Base-by-base conservation (phyloP, 2,329 filamentous ascomycete genomes). In the Grosmannia serpens region DNA sequence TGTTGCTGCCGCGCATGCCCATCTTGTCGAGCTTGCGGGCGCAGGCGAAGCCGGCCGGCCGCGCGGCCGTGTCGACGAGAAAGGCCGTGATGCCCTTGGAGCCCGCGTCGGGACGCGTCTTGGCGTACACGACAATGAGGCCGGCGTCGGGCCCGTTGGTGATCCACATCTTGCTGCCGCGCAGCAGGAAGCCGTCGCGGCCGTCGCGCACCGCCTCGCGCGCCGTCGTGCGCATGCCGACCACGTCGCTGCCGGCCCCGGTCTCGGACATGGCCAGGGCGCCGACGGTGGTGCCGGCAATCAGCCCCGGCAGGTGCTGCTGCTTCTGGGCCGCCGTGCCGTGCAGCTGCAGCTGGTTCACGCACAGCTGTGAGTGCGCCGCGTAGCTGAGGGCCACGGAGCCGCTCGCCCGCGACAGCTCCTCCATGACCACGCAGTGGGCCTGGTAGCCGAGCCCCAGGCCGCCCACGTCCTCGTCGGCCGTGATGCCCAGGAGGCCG, bases 81-180 rank as follows among this genome's bases (percentile, higher is more conserved):
- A 97, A 96, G 9, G 92, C 92, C 1, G 92, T 96, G 70, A 99
- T 96, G 59, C 94, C 94, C 74, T 92, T 95, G 63, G 87, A 89
- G 1, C 77, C 90, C 61, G 82, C 85, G 15, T 86, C 81, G 1
- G 91, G 91, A 59, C 86, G 81, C 1, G 92, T 96, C 78, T 97
- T 97, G 57, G 92, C 92, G 71, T 99, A 99, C n/a, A 99, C 91
- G 58, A 99, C 84, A 58, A 97, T 85, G 49, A 87, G 79, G 71
- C 96, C 83, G n/a, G 94, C 94, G 69, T 97, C 91, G 0, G 92
- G 92, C 5, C 92, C 89, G 73, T 99, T 99, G 62, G 92, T 99
- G 70, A 99, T 99, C 92, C 92, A 99, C 92, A 97, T 96, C 79
- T 99, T 96, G 61, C 86, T 89, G 35, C 91, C 92, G 67, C 91